Conservation (phyloP, 1,284 basidiomycete species). For the Phellopilus nigrolimitatus region DNA sequence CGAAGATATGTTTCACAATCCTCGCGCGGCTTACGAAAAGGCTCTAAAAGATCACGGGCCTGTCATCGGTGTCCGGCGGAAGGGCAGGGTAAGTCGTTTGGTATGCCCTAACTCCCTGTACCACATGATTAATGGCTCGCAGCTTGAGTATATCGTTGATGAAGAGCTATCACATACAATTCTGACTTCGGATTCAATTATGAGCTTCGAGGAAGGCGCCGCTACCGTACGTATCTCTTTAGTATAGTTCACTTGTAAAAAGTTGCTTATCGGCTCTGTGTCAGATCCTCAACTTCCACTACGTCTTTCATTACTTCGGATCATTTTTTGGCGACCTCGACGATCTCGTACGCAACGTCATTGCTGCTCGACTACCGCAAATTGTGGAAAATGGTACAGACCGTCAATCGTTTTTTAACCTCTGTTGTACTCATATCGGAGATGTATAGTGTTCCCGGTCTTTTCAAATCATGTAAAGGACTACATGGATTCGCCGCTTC, state of each 20-base stretch:
- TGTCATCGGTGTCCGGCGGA: conserved; percentile 4
- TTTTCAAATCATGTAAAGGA: not conserved
- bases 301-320: conserved; percentile 1
- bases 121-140: not conserved
- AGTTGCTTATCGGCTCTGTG: not conserved
- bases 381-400: conserved; percentile 5
- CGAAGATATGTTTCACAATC: conserved; percentile 3
- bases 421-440: not conserved
- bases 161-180: not conserved
- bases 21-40: conserved; percentile 3
- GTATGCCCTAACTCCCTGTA: not conserved
- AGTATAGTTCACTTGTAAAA: not conserved
- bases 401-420: not conserved
- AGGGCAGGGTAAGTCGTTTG: conserved; percentile 5
- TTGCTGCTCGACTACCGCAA: conserved; percentile 1
- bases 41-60: conserved; percentile 2
- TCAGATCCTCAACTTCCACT: conserved; percentile 10
- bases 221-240: conserved; percentile 6
- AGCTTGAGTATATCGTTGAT: conserved; percentile 12
- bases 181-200: not conserved
- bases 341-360: conserved; percentile 5
- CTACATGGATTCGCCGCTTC: not conserved
- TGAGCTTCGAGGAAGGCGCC: conserved; percentile 7
- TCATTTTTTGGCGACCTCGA: conserved; percentile 4
- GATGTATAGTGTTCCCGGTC: not conserved